Base-by-base conservation (phyloP, 768 basidiomycete species). In the Hericium erinaceus region DNA sequence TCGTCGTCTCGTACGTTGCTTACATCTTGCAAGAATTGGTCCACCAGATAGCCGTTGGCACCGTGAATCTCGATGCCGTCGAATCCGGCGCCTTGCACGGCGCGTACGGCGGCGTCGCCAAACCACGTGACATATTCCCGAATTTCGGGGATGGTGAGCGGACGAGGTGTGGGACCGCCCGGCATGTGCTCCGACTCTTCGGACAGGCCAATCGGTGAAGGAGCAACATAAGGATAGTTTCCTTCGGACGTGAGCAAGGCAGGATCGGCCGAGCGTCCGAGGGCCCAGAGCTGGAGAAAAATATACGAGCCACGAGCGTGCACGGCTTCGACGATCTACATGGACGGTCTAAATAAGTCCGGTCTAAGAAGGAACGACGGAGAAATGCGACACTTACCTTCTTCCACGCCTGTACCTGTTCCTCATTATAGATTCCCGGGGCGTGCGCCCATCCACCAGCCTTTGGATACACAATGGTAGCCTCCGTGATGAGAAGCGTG, bases 1-100 rank as follows among this genome's bases (percentile, higher is more conserved):
- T 70, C 68, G 68, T 79, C 78, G 37, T 69, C 75, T 37, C 77
- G 72, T 48, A 69, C 67, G 68, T 80, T 79, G 38, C 66, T 53
- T 4, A 59, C 60, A 39, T 65, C 55, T 57, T 75, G 71, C 24
- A 73, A 54, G 68, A 78, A 77, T 64, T 77, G 75, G 62, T 79
- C 73, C 53, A 68, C 20, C 18, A 73, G 64, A 59, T 68, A 70
- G 3, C 72, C 72, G 58, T 69, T 65, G 26, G 70, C 67, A 54
- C 58, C 66, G 49, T 68, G 68, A 10, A 70, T 24, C 66, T 80
- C 77, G 44, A 77, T 69, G 13, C 77, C 79, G 20, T 51, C 24
- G 24, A 37, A 51, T 11, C 49, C 49, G 20, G 49, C 49, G 24
- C 20, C 22, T 7, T 51, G 20, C 24, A 51, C 49, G 15, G 49